Conservation (phyloP, 495 filamentous ascomycete species). For the Evernia prunastri region DNA sequence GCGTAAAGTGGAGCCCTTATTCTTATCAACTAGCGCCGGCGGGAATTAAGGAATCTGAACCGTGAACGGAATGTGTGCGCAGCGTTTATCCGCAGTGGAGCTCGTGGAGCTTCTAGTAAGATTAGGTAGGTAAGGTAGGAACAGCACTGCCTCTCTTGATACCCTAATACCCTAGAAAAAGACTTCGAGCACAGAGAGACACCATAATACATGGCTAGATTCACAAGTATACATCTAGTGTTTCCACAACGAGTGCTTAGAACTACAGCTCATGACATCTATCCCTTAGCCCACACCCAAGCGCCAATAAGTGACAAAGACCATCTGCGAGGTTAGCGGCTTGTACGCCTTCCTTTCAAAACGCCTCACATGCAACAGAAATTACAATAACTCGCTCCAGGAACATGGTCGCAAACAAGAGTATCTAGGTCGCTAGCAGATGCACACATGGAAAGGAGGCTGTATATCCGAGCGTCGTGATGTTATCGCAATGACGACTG, state of each 20-base stretch:
- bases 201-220: neutral
- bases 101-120: neutral
- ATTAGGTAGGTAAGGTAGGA: too few species aligned
- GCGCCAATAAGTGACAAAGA: neutral
- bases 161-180: too few species aligned
- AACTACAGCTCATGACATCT: neutral
- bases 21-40: slow-evolving; percentile 6
- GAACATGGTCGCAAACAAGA: slow-evolving; percentile 17
- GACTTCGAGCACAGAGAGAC: neutral
- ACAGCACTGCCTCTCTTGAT: too few species aligned
- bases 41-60: neutral
- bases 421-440: slow-evolving; percentile 16
- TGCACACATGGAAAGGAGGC: slow-evolving; percentile 12
- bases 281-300: neutral
- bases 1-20: neutral
- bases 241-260: neutral
- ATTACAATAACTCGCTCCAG: slow-evolving; percentile 15
- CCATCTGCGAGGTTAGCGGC: neutral
- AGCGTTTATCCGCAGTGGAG: too few species aligned
- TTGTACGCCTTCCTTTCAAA: neutral
- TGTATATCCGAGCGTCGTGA: neutral
- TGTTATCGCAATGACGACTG: slow-evolving; percentile 26
- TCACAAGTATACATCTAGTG: neutral
- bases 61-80: too few species aligned
- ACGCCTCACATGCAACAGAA: slow-evolving; percentile 15